phyloP scores from a whole-genome alignment of 257 asterid species.

The Oldenlandia corymbosa region DNA sequence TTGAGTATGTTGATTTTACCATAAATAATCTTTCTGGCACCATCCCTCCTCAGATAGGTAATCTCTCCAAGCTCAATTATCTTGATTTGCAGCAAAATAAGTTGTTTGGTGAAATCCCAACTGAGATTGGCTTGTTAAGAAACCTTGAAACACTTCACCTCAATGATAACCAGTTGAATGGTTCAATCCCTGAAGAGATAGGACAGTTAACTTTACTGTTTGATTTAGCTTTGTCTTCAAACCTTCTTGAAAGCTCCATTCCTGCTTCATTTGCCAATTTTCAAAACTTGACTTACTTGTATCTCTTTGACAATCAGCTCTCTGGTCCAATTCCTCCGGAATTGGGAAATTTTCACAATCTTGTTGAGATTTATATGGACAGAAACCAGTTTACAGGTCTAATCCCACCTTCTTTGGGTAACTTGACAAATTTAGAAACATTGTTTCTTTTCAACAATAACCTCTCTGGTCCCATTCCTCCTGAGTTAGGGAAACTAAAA shows the following conservation, averaged over 20 bases:
- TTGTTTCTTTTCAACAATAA: constrained; percentile 4
- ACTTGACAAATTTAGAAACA: not conserved
- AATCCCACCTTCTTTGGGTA: constrained; percentile 11
- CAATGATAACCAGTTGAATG: constrained; percentile 3
- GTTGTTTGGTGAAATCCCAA: not conserved
- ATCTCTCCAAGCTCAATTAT: constrained; percentile 14
- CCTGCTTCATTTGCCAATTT: constrained; percentile 10
- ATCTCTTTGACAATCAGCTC: not conserved
- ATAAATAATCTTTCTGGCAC: constrained; percentile 17
- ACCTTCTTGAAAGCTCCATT: not conserved
- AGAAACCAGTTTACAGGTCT: constrained; percentile 13
- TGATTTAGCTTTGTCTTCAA: not conserved
- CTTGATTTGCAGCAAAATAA: constrained; percentile 7
- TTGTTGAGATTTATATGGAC: not conserved
- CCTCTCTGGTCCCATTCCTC: constrained; percentile 15
- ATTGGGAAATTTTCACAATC: constrained; percentile 10
- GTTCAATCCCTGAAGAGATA: constrained; percentile 23
- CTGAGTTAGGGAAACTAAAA: constrained; percentile 14
- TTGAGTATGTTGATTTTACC: constrained; percentile 18
- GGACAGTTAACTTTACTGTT: constrained; percentile 16
- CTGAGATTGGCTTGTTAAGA: constrained; percentile 3
- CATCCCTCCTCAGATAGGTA: constrained; percentile 16
- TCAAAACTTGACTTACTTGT: constrained; percentile 8
- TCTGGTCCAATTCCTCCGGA: constrained; percentile 19
- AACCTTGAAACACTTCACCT: not conserved